Base-by-base conservation (phyloP, 208 protist genomes). In the Phytomonas francai region DNA sequence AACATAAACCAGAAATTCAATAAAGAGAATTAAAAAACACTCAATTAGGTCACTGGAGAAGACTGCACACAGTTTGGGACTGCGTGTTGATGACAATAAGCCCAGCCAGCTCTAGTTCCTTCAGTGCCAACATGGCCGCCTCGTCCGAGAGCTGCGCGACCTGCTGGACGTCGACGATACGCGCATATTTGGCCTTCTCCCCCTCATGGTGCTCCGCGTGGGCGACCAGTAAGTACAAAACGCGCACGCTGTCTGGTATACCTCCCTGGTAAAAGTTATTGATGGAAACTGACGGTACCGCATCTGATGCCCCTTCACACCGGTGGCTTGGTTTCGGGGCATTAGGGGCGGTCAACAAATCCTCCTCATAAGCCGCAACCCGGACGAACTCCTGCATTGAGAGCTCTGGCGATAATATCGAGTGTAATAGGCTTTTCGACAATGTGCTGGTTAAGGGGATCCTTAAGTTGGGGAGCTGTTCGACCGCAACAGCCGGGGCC, bases 91-190 rank as follows among this genome's bases (percentile, higher is more conserved):
- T 42, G n/a, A 39, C 66, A 34, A 75, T 67, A 27, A 88, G 70
- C 25, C 85, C 82, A 0, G 70, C 59, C n/a, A 76, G 4, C 63
- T 87, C 69, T 65, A 92, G 68, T 66, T 92, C 87, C 59, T 73
- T 67, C 51, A 92, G 60, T 25, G 73, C 74, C 27, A 71, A 67
- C 5, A 92, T 33, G 7, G 89, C 71, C 58, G 73, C 59, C 60
- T 85, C 87, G 56, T 92, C 83, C 1, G 79, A 77, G 8, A 92
- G 59, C 68, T 92, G 87, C 58, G 79, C 83, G 9, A 86, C 65
- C 25, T 72, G 62, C 74, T 84, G 81, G 30, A 92, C 65, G 64
- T 87, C 66, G 32, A 78, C 74, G 28, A 92, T 62, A 6, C 79
- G 77, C 59, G 86, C 76, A 54, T 81, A 79, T 71, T 80, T 87